phyloP scores from a whole-genome alignment of 331 rosid genomes.

The Rhamnella rubrinervis region DNA sequence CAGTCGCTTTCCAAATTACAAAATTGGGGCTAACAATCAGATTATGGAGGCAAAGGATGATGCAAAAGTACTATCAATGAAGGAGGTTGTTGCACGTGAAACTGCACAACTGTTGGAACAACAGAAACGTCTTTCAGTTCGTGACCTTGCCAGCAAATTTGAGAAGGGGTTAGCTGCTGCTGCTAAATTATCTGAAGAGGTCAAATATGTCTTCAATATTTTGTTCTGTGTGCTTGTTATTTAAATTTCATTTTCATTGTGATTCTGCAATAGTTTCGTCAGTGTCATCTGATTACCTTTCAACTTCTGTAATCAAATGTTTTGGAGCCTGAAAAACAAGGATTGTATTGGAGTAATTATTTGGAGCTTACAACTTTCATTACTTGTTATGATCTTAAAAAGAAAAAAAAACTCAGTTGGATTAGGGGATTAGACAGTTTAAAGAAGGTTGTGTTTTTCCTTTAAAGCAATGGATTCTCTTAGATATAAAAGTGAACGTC shows the following conservation, averaged over 20 bases:
- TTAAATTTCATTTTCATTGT: background rate
- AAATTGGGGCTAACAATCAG: conserved; percentile 78
- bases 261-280: background rate
- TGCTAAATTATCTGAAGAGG: conserved; percentile 95
- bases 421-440: background rate
- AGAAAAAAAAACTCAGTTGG: background rate
- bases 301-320: background rate
- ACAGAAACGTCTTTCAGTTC: conserved; percentile 87
- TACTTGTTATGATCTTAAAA: conserved; percentile 1
- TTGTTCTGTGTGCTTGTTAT: background rate
- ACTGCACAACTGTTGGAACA: conserved; percentile 85
- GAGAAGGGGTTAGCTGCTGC: conserved; percentile 98
- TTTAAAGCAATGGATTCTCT: background rate
- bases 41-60: conserved; percentile 70
- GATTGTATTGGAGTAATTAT: background rate
- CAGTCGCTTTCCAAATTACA: conserved; percentile 82
- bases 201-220: conserved; percentile 3
- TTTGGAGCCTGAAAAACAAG: background rate
- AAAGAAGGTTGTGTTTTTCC: background rate
- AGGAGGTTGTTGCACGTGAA: conserved; percentile 91
- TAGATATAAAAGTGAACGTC: background rate
- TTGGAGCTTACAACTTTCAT: background rate
- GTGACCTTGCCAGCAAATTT: conserved; percentile 83
- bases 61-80: conserved; percentile 66
- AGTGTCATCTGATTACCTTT: background rate